Conservation (phyloP, 352 stramenopile species). For the Pythium rishiriense region DNA sequence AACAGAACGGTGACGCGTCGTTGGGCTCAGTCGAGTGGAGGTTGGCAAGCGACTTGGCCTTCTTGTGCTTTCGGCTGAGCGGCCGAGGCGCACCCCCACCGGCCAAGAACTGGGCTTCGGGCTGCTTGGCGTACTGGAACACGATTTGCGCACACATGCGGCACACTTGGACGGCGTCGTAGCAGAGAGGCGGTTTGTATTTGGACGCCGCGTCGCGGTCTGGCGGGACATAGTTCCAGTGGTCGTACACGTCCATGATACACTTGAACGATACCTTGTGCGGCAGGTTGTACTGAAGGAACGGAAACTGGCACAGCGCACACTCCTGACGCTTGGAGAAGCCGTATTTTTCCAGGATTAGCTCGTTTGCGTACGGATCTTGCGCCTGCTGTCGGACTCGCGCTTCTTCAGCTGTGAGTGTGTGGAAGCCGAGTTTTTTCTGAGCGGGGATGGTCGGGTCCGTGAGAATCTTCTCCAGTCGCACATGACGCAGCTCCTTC, state of each 20-base stretch:
- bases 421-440: constrained; percentile 30
- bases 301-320: constrained; percentile 58
- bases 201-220: constrained; percentile 45
- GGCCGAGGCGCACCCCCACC: constrained; percentile 1
- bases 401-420: constrained; percentile 24
- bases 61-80: constrained; percentile 21
- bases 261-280: constrained; percentile 76
- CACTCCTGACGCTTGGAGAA: constrained; percentile 63
- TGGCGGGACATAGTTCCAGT: constrained; percentile 55
- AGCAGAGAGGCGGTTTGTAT: constrained; percentile 65
- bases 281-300: constrained; percentile 59
- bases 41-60: constrained; percentile 24
- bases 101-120: constrained; percentile 11
- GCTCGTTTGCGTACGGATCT: constrained; percentile 51
- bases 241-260: constrained; percentile 70
- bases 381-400: constrained; percentile 24
- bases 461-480: constrained; percentile 38
- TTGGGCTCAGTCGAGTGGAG: neutral
- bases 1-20: constrained; percentile 35
- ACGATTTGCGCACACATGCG: constrained; percentile 78
- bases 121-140: constrained; percentile 45
- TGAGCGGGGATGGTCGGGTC: constrained; percentile 23
- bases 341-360: constrained; percentile 60
- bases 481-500: constrained; percentile 51
- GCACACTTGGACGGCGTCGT: constrained; percentile 70